Percentiles rank a stretch among this genome's conserved stretches.
Conservation (phyloP, 148 eudicot genomes). For the Arctostaphylos glauca region DNA sequence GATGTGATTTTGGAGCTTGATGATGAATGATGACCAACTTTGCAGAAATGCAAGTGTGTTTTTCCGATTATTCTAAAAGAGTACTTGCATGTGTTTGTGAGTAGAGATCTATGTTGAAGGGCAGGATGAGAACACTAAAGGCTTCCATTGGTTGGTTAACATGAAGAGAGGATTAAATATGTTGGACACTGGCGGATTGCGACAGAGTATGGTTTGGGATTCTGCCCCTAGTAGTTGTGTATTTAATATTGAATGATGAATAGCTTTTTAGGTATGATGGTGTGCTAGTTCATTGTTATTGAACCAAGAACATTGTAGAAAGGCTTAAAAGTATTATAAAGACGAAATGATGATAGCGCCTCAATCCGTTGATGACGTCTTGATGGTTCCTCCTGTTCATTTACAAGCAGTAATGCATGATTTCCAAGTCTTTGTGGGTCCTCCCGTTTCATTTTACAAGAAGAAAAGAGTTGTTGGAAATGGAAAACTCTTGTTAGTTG, state of each 20-base stretch:
- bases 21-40: background rate
- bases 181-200: background rate
- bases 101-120: background rate
- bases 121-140: background rate
- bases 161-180: background rate
- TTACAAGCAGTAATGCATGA: no score
- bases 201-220: background rate
- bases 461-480: background rate
- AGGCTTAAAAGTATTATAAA: no score
- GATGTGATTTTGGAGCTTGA: background rate
- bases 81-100: background rate
- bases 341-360: no score
- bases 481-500: background rate
- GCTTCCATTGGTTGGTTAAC: background rate
- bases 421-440: background rate
- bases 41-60: background rate
- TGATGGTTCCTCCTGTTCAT: background rate
- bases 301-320: no score
- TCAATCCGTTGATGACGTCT: background rate
- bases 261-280: no score
- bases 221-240: background rate
- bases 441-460: background rate
- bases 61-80: background rate
- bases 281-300: no score
- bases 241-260: no score